Evolutionary conservation across 1,284 basidiomycete genomes (phyloP).

Genomic region (Malassezia arunalokei): DNA sequence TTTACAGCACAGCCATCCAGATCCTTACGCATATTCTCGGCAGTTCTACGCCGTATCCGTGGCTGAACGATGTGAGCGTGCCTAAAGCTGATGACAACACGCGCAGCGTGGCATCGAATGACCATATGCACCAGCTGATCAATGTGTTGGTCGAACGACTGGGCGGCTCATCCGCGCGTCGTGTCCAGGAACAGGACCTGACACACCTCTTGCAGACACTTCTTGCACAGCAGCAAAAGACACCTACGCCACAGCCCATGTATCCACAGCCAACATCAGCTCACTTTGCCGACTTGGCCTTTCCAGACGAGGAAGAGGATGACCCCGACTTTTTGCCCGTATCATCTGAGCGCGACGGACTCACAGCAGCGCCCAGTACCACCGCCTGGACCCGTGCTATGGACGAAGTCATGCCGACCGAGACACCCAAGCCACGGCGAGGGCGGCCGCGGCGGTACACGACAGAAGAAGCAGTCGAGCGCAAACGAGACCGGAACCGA

Average conservation of each 20-base stretch:
- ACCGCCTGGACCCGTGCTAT: conserved; percentile 30
- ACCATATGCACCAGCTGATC: conserved; percentile 16
- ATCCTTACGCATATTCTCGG: conserved; percentile 34
- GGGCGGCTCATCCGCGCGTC: conserved; percentile 19
- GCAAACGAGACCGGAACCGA: conserved; percentile 13
- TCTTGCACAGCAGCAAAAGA: conserved; percentile 24
- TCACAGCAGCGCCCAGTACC: conserved; percentile 22
- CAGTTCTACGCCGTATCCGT: conserved; percentile 21
- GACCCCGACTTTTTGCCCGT: conserved; percentile 31
- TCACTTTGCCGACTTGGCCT: conserved; percentile 24
- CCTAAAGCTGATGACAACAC: conserved; percentile 17
- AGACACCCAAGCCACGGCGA: background rate
- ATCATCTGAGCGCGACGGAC: conserved; percentile 21
- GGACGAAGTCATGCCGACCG: conserved; percentile 21
- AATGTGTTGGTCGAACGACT: conserved; percentile 22
- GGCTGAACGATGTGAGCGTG: conserved; percentile 18
- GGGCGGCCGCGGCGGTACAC: conserved; percentile 11
- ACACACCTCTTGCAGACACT: conserved; percentile 27
- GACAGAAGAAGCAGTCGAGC: conserved; percentile 12
- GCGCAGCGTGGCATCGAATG: background rate
- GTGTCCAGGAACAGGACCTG: conserved; percentile 27
- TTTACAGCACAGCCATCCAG: conserved; percentile 33
- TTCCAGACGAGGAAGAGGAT: conserved; percentile 32
- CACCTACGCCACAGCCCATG: background rate
- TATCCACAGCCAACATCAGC: background rate